Conservation (phyloP, 352 stramenopile species). For the Detonula confervacea region DNA sequence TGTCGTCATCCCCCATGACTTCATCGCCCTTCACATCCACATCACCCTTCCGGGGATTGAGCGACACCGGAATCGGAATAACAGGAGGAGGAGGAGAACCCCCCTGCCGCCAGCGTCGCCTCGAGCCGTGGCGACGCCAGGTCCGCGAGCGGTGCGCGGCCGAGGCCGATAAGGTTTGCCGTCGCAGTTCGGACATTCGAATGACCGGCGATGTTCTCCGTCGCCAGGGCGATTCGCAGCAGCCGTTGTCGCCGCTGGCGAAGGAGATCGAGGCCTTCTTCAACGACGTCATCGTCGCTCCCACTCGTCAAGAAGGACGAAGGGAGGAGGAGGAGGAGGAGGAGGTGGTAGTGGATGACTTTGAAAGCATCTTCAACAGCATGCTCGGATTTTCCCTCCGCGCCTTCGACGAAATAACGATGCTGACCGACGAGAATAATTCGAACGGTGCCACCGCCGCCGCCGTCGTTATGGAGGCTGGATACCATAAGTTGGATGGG, state of each 20-base stretch:
- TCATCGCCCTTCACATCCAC: background rate
- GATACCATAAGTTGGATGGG: too few species aligned
- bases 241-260: background rate
- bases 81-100: slow-evolving; percentile 6
- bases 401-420: slow-evolving; percentile 28
- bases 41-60: background rate
- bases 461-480: background rate
- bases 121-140: slow-evolving; percentile 39
- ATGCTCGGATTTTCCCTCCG: slow-evolving; percentile 27
- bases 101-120: slow-evolving; percentile 18
- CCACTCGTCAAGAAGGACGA: too few species aligned
- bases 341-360: too few species aligned
- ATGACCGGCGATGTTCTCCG: too few species aligned
- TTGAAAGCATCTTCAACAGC: slow-evolving; percentile 25
- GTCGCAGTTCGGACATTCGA: too few species aligned
- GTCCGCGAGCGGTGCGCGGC: slow-evolving; percentile 25
- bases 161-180: slow-evolving; percentile 3
- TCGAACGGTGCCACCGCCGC: background rate
- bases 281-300: background rate
- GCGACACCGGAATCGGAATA: background rate
- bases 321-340: background rate
- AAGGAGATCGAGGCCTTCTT: slow-evolving; percentile 10
- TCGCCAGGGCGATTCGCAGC: background rate
- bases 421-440: background rate
- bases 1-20: background rate